A percentile compares a stretch with the other conserved stretches of the same genome.
Conservation (phyloP, 2,329 filamentous ascomycete species). For the Raffaelea albimanens region DNA sequence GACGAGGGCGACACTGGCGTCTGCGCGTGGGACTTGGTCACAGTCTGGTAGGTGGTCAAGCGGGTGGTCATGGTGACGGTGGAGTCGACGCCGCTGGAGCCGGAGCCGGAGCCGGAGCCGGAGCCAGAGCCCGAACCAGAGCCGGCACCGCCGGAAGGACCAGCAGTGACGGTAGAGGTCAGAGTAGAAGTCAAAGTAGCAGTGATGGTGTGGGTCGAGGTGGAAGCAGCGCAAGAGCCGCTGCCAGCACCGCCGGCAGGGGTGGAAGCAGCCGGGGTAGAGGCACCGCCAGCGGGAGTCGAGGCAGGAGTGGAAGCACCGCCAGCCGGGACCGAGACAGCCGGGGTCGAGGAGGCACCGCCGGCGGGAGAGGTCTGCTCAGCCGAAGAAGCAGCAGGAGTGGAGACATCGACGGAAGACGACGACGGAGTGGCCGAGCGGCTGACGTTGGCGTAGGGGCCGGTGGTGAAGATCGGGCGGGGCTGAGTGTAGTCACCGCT, state of each 20-base stretch:
- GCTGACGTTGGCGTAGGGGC: no score
- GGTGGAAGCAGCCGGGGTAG: neutral
- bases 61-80: neutral
- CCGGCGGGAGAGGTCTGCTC: neutral
- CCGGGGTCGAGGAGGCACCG: neutral
- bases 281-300: neutral
- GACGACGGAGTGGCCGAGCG: neutral
- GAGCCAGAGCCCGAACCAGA: neutral
- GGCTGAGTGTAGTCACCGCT: neutral
- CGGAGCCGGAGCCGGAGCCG: neutral
- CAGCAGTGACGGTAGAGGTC: neutral
- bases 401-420: neutral
- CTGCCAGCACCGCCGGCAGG: no score
- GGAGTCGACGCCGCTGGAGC: neutral
- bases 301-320: neutral
- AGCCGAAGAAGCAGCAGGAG: neutral
- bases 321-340: neutral
- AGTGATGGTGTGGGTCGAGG: neutral
- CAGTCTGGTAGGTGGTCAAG: neutral
- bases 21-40: neutral
- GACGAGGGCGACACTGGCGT: neutral
- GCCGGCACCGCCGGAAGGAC: neutral
- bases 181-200: neutral
- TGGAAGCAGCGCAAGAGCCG: neutral
- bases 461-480: no score